Evolutionary conservation across 2,329 filamentous ascomycete genomes (phyloP), one percentile per base, ranked within the genome.

Genomic region (Claviceps sp.): DNA sequence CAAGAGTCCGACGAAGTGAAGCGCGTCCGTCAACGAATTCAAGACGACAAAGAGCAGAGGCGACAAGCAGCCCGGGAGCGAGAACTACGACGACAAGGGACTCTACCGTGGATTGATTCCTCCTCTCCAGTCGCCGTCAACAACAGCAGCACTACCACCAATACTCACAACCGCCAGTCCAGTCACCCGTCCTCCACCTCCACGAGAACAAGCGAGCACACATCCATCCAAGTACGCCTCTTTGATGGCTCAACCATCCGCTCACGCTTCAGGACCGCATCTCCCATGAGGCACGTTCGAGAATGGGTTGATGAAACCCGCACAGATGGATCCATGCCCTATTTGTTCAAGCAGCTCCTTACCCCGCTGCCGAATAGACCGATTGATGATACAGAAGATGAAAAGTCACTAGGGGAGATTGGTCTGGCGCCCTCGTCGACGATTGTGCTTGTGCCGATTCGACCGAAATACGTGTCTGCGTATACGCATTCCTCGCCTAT

Each of bases 181-280:
- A 62, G 63, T 3, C 61, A 67, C 1, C 62, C 65, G 50, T 67
- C 62, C 42, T 60, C 63, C 0, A 62, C 62, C 7, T 61, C 60
- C 5, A 63, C 57, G 18, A 61, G 54, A 37, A 37, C 56, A 1
- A 62, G 65, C 6, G 62, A 61, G 16, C 64, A 64, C 58, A 64
- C 69, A 1, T 78, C 84, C 18, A 70, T 96, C 1, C 88, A 93
- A 60, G 79, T 95, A 18, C 80, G 90, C 7, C 73, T 95, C 0
- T 86, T 94, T 52, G 89, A 96, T 62, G 91, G 91, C 9, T 84
- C 82, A 11, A 89, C 82, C 1, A 78, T 96, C 18, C 81, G 89
- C 42, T 77, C 75, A 3, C 81, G 78, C 18, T 95, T 96, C 65
- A 71, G 79, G 11, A 79, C 81, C 22, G 70, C 71, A 2, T 73